These are phyloP conservation scores for Zasmidium citrigriseum DNA, from an alignment of 2,329 filamentous ascomycete genomes.

Conservation along the genomic window DNA sequence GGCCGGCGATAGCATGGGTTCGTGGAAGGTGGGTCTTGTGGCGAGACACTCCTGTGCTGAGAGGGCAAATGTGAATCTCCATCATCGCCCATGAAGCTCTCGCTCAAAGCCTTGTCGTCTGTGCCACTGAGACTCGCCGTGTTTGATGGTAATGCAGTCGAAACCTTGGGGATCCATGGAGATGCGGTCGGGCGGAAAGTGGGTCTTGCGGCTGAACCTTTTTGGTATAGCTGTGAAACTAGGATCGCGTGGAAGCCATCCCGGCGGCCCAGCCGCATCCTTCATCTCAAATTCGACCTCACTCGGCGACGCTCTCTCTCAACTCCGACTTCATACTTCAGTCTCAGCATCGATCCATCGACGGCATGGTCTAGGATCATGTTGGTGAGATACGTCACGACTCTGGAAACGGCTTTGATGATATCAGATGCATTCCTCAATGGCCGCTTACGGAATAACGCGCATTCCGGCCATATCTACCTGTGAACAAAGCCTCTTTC, in stretches of 20 bases:
- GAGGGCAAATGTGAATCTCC: too few species aligned
- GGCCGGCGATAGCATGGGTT: too few species aligned
- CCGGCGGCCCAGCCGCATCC: background rate
- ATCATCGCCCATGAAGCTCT: too few species aligned
- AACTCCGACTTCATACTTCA: background rate
- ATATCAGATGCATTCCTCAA: background rate
- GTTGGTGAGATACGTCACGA: too few species aligned
- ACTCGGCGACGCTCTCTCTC: background rate
- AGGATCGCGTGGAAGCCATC: background rate
- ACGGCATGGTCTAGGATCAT: too few species aligned
- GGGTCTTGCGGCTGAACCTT: background rate
- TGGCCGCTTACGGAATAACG: background rate
- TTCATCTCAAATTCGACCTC: background rate
- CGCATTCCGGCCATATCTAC: background rate
- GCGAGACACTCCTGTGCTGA: too few species aligned
- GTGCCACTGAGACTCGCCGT: too few species aligned
- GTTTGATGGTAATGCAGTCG: too few species aligned
- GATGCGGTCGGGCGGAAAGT: background rate
- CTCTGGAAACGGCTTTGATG: background rate
- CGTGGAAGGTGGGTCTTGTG: too few species aligned
- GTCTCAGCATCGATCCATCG: too few species aligned
- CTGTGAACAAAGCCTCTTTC: too few species aligned
- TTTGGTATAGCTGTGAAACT: background rate
- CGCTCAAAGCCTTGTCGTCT: too few species aligned
- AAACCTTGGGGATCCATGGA: background rate